phyloP scores from a whole-genome alignment of 1,284 basidiomycete species.

The Ganoderma meredithae region DNA sequence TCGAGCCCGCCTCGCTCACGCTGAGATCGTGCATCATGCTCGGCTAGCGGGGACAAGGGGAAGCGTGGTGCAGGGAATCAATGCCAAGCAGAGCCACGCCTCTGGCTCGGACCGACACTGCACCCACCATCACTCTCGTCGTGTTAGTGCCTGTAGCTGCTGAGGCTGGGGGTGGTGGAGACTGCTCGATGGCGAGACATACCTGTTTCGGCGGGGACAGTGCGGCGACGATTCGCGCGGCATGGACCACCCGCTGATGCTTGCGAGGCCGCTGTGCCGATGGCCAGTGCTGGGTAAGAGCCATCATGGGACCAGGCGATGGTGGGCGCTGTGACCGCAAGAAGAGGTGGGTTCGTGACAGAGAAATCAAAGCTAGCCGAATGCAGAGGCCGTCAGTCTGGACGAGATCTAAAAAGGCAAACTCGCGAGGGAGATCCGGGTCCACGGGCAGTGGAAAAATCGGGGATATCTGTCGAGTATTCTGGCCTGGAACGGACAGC shows the following conservation, averaged over 20 bases:
- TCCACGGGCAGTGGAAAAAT: constrained; percentile 30
- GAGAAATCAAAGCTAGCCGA: constrained; percentile 40
- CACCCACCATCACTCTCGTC: constrained; percentile 1
- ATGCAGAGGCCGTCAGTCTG: constrained; percentile 41
- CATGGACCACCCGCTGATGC: neutral
- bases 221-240: constrained; percentile 10
- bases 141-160: neutral
- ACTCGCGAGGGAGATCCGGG: constrained; percentile 40
- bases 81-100: neutral
- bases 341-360: constrained; percentile 21
- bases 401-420: constrained; percentile 43
- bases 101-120: neutral
- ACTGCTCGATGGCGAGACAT: constrained; percentile 4
- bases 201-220: neutral
- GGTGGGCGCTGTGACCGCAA: constrained; percentile 32
- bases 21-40: constrained; percentile 7
- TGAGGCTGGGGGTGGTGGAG: neutral
- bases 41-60: neutral
- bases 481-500: constrained; percentile 21
- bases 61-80: constrained; percentile 2
- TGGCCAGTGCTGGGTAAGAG: constrained; percentile 17
- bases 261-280: constrained; percentile 4
- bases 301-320: constrained; percentile 38
- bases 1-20: constrained; percentile 6
- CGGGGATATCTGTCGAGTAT: constrained; percentile 23